Percentiles rank a stretch among this genome's conserved stretches.
Evolutionary conservation across 768 basidiomycete species (phyloP).

Genomic region (Lentinus tigrinus): DNA sequence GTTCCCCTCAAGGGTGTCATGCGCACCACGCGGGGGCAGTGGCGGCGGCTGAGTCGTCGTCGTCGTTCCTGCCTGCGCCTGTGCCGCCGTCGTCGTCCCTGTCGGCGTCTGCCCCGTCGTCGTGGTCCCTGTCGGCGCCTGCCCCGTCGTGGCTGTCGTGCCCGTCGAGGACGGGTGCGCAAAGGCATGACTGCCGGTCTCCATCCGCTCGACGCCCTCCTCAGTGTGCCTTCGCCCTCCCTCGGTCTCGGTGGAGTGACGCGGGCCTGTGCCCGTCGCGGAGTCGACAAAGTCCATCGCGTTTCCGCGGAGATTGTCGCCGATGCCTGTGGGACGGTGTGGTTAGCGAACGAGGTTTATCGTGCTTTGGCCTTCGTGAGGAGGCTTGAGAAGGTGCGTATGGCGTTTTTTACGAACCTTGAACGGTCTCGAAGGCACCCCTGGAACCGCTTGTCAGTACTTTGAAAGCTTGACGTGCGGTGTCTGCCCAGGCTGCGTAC

Average conservation of each 20-base stretch:
- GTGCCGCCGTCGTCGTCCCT: not conserved
- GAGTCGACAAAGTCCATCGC: constrained; percentile 23
- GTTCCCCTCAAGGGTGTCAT: not conserved
- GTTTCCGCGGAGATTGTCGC: constrained; percentile 19
- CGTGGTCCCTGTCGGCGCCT: not conserved
- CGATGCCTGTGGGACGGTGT: constrained; percentile 7
- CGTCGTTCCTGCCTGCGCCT: not conserved
- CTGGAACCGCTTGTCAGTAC: not conserved
- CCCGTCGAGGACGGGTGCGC: not conserved
- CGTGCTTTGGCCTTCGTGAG: no score
- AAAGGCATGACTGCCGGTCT: not conserved
- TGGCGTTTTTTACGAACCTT: constrained; percentile 1
- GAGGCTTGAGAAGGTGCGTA: no score
- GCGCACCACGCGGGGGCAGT: not conserved
- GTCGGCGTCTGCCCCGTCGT: no score
- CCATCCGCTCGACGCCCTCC: constrained; percentile 16
- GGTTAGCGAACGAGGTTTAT: not conserved
- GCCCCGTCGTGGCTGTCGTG: not conserved
- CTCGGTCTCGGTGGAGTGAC: constrained; percentile 17
- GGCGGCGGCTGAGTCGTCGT: not conserved
- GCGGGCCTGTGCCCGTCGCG: constrained; percentile 16
- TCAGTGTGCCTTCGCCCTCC: constrained; percentile 14
- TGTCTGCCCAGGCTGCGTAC: not conserved
- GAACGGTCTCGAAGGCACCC: constrained; percentile 16
- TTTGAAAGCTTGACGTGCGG: not conserved